Percentiles rank a stretch among this genome's conserved stretches.
Conservation (phyloP, 2,329 filamentous ascomycete species). For the Fusarium sp. region DNA sequence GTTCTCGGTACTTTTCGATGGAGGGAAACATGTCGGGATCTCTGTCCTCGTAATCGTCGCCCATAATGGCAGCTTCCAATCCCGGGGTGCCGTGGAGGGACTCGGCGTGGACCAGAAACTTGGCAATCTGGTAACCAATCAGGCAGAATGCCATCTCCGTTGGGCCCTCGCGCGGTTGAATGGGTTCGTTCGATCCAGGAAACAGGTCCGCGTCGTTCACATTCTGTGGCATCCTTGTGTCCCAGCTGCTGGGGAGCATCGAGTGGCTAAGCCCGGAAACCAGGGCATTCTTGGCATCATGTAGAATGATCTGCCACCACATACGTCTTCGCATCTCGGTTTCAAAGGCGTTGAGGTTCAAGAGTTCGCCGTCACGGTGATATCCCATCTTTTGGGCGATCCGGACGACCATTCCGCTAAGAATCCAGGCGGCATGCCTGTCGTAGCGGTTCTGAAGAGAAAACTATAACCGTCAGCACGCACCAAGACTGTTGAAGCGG, state of each 20-base stretch:
- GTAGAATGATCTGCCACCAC: slow-evolving; percentile 74
- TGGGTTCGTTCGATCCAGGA: slow-evolving; percentile 63
- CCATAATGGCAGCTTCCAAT: slow-evolving; percentile 63
- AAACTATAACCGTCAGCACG: slow-evolving; percentile 51
- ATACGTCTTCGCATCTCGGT: slow-evolving; percentile 75
- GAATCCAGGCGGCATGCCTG: slow-evolving; percentile 69
- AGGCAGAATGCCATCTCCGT: slow-evolving; percentile 72
- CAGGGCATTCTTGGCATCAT: slow-evolving; percentile 68
- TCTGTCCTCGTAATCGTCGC: slow-evolving; percentile 52
- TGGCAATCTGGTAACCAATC: slow-evolving; percentile 62
- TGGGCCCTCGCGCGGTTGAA: slow-evolving; percentile 65
- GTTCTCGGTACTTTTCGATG: slow-evolving; percentile 56
- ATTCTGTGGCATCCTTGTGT: slow-evolving; percentile 68
- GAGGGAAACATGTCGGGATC: slow-evolving; percentile 43
- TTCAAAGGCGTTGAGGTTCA: slow-evolving; percentile 71
- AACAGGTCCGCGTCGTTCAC: slow-evolving; percentile 70
- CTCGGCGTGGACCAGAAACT: slow-evolving; percentile 61
- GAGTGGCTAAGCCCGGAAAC: slow-evolving; percentile 68
- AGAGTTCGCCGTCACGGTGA: slow-evolving; percentile 69
- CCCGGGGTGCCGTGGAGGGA: slow-evolving; percentile 56
- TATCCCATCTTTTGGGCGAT: slow-evolving; percentile 77
- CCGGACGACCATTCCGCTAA: slow-evolving; percentile 71
- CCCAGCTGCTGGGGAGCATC: slow-evolving; percentile 64
- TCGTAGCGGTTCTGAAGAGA: slow-evolving; percentile 70
- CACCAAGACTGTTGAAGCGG: background rate